These are phyloP conservation scores for Rhizopogon rudus DNA, from an alignment of 768 basidiomycete species.

Conservation along the genomic window DNA sequence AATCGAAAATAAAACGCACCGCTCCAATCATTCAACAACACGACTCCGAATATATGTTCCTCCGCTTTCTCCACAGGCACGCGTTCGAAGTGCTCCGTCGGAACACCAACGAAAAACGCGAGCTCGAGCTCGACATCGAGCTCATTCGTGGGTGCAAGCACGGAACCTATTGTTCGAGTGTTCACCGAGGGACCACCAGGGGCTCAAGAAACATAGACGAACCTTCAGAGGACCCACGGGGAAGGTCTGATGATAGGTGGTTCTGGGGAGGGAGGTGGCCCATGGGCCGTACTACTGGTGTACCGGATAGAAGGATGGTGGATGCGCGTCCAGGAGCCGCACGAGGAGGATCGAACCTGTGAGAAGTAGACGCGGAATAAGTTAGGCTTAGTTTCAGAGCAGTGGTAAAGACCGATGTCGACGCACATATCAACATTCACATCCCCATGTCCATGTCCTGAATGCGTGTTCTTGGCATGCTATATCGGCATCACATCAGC, in stretches of 20 bases:
- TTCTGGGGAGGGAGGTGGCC: background rate
- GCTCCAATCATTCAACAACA: slow-evolving; percentile 1
- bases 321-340: background rate
- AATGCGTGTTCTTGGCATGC: slow-evolving; percentile 4
- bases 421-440: background rate
- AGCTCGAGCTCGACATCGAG: slow-evolving; percentile 2
- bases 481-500: background rate
- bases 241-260: background rate
- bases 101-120: slow-evolving; percentile 1
- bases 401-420: background rate
- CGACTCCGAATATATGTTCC: slow-evolving; percentile 4
- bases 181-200: background rate
- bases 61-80: background rate
- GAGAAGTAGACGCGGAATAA: background rate
- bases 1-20: background rate
- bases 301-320: background rate
- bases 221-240: background rate
- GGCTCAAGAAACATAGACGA: background rate
- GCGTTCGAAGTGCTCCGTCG: background rate
- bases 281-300: background rate
- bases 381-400: background rate
- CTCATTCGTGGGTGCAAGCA: background rate
- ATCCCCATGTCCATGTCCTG: background rate
- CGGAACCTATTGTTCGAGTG: background rate
- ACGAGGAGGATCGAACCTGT: slow-evolving; percentile 2